Evolutionary conservation across 1,284 basidiomycete genomes (phyloP).

Genomic region (Irpex sp.): DNA sequence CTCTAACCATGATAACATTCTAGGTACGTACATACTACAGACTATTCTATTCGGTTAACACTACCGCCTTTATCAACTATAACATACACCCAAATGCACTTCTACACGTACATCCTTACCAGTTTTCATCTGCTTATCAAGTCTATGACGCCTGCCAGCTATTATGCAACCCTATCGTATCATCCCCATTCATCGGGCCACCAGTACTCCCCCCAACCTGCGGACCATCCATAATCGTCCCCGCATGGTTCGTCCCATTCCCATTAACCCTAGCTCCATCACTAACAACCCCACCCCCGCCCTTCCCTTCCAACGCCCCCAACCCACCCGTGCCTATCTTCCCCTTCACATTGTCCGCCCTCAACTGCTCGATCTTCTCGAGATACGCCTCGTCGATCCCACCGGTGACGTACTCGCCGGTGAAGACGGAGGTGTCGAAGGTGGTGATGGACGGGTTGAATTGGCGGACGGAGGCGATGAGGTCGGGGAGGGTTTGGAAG

Average conservation of each 20-base stretch:
- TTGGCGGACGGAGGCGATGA: constrained; percentile 84
- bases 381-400: constrained; percentile 91
- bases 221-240: constrained; percentile 22
- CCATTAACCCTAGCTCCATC: constrained; percentile 1
- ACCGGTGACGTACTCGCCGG: constrained; percentile 95
- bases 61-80: no score
- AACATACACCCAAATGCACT: no score
- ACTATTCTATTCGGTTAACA: no score
- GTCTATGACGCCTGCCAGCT: constrained; percentile 41
- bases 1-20: no score
- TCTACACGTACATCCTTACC: no score
- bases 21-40: no score
- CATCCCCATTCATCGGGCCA: constrained; percentile 56
- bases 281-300: constrained; percentile 26
- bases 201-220: constrained; percentile 25
- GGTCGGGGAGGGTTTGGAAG: constrained; percentile 93
- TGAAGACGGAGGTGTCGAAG: constrained; percentile 99
- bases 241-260: constrained; percentile 18
- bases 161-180: constrained; percentile 78
- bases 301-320: constrained; percentile 36
- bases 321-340: constrained; percentile 29
- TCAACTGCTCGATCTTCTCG: constrained; percentile 67
- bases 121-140: no score
- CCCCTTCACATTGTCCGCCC: constrained; percentile 83
- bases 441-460: constrained; percentile 78